Base-by-base conservation (phyloP, 2,329 filamentous ascomycete genomes). In the Periconia sp. region DNA sequence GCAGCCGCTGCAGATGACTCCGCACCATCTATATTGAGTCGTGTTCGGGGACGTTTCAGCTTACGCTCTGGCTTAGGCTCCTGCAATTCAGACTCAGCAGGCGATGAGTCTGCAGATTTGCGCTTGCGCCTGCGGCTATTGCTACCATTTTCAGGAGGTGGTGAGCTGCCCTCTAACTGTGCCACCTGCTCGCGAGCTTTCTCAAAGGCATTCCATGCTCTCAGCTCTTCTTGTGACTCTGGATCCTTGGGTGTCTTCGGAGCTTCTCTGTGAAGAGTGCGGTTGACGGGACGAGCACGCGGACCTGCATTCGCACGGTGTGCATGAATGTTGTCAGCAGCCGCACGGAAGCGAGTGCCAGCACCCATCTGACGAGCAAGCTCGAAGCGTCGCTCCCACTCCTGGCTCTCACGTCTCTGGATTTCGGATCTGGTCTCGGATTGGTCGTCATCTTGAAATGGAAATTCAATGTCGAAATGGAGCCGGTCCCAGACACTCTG, bases 171-270 rank as follows among this genome's bases (percentile, higher is more conserved):
- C 8, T 59, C 58, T 12, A 51, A 38, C 36, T 65, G 59, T 7
- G 56, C 57, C n/a, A 66, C 52, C 70, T 48, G 79, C 48, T 92
- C 86, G 52, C 89, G 82, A 30, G 89, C 91, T 66, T 86, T 88
- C 56, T 96, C 92, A 50, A 97, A 86, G 15, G 88, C 90, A 50
- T 91, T 89, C 94, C 92, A 96, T 4, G 92, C 90, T 44, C 85
- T 80, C 40, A 87, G 79, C 68, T 95, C 91, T 56, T 96, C 91
- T 29, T 85, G 75, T 6, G 87, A 88, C 68, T 95, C 88, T 25
- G 83, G 82, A 29, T 84, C 80, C 23, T 81, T 80, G 12, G 71
- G 73, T n/a, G 63, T 57, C 61, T 74, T 61, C 63, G 72, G 60
- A 55, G 57, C 56, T 16, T 69, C 62, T 32, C 61, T 65, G 50